phyloP scores from a whole-genome alignment of 805 yeast genomes.

The Torulaspora franciscae region DNA sequence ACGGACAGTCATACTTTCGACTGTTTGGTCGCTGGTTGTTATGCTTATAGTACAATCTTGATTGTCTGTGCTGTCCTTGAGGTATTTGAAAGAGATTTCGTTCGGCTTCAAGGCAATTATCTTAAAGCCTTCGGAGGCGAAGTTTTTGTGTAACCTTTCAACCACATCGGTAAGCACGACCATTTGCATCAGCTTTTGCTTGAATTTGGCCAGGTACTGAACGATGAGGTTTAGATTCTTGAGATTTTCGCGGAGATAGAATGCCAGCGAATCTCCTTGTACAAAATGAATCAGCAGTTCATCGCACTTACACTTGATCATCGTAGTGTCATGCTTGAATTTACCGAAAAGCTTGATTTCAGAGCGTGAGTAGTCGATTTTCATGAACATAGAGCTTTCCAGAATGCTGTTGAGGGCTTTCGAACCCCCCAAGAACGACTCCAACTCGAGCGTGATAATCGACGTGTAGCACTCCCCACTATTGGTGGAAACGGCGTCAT shows the following conservation, averaged over 20 bases:
- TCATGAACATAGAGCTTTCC: slow-evolving; percentile 33
- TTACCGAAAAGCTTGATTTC: slow-evolving; percentile 32
- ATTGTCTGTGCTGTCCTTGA: slow-evolving; percentile 23
- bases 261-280: slow-evolving; percentile 26
- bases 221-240: slow-evolving; percentile 27
- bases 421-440: slow-evolving; percentile 32
- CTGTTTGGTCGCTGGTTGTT: slow-evolving; percentile 27
- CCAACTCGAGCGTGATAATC: slow-evolving; percentile 28
- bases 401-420: slow-evolving; percentile 27
- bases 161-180: slow-evolving; percentile 35
- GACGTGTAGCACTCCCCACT: slow-evolving; percentile 17
- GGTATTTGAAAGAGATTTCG: slow-evolving; percentile 35
- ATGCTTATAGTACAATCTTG: slow-evolving; percentile 35
- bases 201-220: slow-evolving; percentile 27
- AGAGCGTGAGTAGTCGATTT: slow-evolving; percentile 30
- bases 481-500: slow-evolving; percentile 1
- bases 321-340: slow-evolving; percentile 31
- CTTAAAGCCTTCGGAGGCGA: slow-evolving; percentile 32
- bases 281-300: slow-evolving; percentile 30
- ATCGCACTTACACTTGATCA: slow-evolving; percentile 30
- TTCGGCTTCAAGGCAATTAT: slow-evolving; percentile 33
- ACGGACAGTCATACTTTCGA: slow-evolving; percentile 29
- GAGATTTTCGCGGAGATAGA: slow-evolving; percentile 28
- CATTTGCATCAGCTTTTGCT: slow-evolving; percentile 33
- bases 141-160: slow-evolving; percentile 33